These are phyloP conservation scores for Fusarium sp. DNA, from an alignment of 2,329 filamentous ascomycete species.

Conservation along the genomic window DNA sequence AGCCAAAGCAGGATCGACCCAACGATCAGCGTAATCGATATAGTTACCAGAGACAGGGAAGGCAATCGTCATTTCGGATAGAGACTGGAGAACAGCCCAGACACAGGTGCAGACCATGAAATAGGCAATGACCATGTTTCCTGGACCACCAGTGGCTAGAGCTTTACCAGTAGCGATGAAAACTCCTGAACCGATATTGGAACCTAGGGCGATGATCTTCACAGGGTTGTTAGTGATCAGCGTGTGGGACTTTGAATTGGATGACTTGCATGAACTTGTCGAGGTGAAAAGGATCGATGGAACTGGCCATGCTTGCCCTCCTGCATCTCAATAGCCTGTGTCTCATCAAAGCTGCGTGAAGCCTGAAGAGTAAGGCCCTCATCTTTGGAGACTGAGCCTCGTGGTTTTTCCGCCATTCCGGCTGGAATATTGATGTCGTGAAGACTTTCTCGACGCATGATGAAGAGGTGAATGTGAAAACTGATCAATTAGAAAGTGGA, in stretches of 20 bases:
- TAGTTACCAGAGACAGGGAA: conserved; percentile 40
- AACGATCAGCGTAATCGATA: conserved; percentile 40
- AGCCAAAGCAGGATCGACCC: conserved; percentile 36
- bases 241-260: neutral
- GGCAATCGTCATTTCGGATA: conserved; percentile 40
- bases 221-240: neutral
- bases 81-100: conserved; percentile 36
- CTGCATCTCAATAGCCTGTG: conserved; percentile 17
- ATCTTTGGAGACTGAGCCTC: conserved; percentile 28
- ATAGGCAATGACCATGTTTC: conserved; percentile 39
- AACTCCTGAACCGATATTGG: conserved; percentile 40
- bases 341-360: conserved; percentile 22
- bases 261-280: conserved; percentile 39
- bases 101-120: conserved; percentile 39
- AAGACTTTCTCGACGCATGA: conserved; percentile 24
- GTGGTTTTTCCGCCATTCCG: conserved; percentile 22
- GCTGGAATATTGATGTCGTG: conserved; percentile 16
- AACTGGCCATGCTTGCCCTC: conserved; percentile 36
- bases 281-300: conserved; percentile 41
- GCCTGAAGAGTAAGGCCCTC: conserved; percentile 6
- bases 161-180: conserved; percentile 40
- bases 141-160: conserved; percentile 36
- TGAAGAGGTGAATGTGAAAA: neutral
- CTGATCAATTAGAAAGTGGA: neutral
- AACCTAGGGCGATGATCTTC: conserved; percentile 39